Percentiles rank a stretch among this genome's conserved stretches.
Evolutionary conservation across 2,329 filamentous ascomycete species (phyloP).

Genomic region (Pseudogymnoascus sp.): DNA sequence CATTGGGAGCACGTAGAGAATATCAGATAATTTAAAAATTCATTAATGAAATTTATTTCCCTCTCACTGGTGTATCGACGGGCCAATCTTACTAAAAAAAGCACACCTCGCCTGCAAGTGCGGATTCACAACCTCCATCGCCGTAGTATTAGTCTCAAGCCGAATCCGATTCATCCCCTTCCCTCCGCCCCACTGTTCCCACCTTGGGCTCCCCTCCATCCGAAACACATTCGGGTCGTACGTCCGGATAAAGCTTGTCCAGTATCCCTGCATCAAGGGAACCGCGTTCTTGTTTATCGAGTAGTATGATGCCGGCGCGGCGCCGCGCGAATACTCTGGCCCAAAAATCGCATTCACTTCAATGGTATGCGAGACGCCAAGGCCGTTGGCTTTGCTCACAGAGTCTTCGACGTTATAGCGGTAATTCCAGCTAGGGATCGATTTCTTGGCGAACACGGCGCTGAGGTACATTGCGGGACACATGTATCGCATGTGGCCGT

Average conservation of each 20-base stretch:
- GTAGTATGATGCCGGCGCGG: conserved; percentile 46
- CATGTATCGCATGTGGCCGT: conserved; percentile 57
- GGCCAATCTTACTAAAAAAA: conserved; percentile 41
- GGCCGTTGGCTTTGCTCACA: conserved; percentile 39
- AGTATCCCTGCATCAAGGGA: conserved; percentile 58
- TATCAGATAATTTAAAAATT: background rate
- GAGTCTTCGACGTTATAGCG: conserved; percentile 56
- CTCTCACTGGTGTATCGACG: conserved; percentile 36
- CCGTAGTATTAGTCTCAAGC: conserved; percentile 33
- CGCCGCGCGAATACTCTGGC: conserved; percentile 41
- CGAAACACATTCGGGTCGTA: conserved; percentile 56
- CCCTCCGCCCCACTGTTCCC: conserved; percentile 37
- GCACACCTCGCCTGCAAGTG: conserved; percentile 36
- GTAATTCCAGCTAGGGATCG: conserved; percentile 52
- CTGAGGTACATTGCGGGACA: conserved; percentile 51
- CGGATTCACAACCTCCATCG: conserved; percentile 36
- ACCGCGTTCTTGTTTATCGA: conserved; percentile 48
- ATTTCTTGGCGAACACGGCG: conserved; percentile 16
- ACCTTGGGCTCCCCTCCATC: conserved; percentile 37
- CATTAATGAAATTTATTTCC: no score
- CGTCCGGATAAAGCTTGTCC: conserved; percentile 61
- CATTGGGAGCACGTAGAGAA: background rate
- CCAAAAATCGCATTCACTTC: conserved; percentile 63
- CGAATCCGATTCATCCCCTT: conserved; percentile 24
- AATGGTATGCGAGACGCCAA: conserved; percentile 58